Evolutionary conservation across 805 yeast genomes (phyloP).

Genomic region (Lachancea sp.): DNA sequence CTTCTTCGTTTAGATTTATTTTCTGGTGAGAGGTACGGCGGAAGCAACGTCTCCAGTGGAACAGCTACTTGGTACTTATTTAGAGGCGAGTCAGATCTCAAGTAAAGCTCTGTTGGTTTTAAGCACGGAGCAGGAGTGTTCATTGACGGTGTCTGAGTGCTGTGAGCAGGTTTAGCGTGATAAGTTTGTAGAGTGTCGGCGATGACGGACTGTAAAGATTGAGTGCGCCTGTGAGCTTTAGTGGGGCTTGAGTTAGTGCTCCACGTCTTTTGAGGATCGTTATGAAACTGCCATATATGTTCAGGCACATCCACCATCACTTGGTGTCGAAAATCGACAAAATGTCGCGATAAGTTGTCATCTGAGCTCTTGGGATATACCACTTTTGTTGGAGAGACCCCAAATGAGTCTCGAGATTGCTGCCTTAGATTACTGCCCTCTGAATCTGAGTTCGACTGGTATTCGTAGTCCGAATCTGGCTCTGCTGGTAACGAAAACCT

Average conservation of each 20-base stretch:
- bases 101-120: conserved; percentile 21
- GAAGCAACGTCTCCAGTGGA: conserved; percentile 35
- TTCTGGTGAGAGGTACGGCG: conserved; percentile 35
- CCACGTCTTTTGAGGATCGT: conserved; percentile 4
- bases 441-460: too few relatives aligned
- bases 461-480: background rate
- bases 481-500: conserved; percentile 25
- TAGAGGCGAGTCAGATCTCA: conserved; percentile 34
- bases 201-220: conserved; percentile 28
- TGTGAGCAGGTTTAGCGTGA: background rate
- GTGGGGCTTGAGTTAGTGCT: background rate
- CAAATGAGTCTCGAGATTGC: too few relatives aligned
- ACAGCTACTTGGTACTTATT: conserved; percentile 32
- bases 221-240: conserved; percentile 4
- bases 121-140: conserved; percentile 7
- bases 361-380: conserved; percentile 23
- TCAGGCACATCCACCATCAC: conserved; percentile 29
- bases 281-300: conserved; percentile 28
- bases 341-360: conserved; percentile 10
- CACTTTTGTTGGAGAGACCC: conserved; percentile 28
- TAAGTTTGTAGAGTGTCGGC: conserved; percentile 21
- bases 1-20: conserved; percentile 26
- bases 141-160: background rate
- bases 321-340: conserved; percentile 26
- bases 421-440: too few relatives aligned